These are phyloP conservation scores for Colletotrichum sublineola DNA, from an alignment of 2,329 filamentous ascomycete genomes.

Conservation along the genomic window DNA sequence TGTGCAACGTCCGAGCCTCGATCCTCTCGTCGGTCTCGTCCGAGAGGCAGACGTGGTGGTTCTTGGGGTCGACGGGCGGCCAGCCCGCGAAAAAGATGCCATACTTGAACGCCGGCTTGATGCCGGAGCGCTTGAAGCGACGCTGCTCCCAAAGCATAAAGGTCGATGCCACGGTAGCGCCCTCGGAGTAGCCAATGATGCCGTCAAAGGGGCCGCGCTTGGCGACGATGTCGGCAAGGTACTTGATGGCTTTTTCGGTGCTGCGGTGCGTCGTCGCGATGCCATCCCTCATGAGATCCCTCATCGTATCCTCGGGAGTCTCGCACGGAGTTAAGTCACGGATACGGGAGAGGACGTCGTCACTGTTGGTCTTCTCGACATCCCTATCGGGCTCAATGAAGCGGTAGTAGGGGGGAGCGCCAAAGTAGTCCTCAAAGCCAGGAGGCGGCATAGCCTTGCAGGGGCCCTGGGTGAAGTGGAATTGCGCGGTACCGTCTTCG, in stretches of 20 bases:
- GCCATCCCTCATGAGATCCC: conserved; percentile 60
- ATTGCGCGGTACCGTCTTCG: conserved; percentile 60
- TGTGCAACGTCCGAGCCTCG: conserved; percentile 66
- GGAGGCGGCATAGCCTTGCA: conserved; percentile 63
- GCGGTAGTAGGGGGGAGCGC: conserved; percentile 66
- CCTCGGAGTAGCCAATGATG: conserved; percentile 73
- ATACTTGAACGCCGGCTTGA: conserved; percentile 58
- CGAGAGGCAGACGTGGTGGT: conserved; percentile 59
- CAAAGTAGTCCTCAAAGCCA: conserved; percentile 70
- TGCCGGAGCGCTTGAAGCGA: conserved; percentile 45
- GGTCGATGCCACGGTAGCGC: conserved; percentile 67
- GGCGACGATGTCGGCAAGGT: conserved; percentile 60
- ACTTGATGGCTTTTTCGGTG: conserved; percentile 58
- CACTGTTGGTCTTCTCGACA: conserved; percentile 57
- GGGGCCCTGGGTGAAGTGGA: conserved; percentile 66
- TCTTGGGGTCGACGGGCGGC: conserved; percentile 62
- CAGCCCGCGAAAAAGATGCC: conserved; percentile 67
- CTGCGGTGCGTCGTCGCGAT: conserved; percentile 54
- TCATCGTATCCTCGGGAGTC: conserved; percentile 68
- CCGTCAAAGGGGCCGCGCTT: conserved; percentile 63
- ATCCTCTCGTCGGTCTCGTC: conserved; percentile 64
- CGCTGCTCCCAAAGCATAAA: conserved; percentile 65
- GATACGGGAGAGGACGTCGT: conserved; percentile 64
- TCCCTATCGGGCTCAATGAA: conserved; percentile 66
- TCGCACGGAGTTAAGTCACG: conserved; percentile 66